These are phyloP conservation scores for Naganishia onofrii DNA, from an alignment of 768 basidiomycete genomes.

Conservation along the genomic window DNA sequence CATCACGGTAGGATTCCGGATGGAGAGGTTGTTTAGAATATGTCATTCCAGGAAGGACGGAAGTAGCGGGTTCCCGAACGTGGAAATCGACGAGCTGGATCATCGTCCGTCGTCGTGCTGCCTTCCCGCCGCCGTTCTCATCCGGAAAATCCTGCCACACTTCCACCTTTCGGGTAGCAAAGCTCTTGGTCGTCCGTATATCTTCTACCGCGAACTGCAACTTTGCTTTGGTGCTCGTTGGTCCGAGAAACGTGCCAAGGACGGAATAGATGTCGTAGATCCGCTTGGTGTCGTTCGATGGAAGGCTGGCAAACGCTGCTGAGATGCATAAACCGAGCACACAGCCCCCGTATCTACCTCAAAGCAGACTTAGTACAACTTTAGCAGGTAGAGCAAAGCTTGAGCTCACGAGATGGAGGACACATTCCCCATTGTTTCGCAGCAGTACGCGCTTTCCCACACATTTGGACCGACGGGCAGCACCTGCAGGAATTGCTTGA, in stretches of 20 bases:
- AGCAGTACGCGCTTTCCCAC: constrained; percentile 6
- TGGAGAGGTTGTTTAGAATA: constrained; percentile 25
- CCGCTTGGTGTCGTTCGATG: not conserved
- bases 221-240: constrained; percentile 30
- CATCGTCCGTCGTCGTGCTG: constrained; percentile 17
- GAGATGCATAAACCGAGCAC: not conserved
- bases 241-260: constrained; percentile 33
- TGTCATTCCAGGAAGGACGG: not conserved
- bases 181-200: constrained; percentile 28
- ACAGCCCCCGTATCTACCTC: constrained; percentile 14
- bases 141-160: constrained; percentile 25
- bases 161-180: constrained; percentile 32
- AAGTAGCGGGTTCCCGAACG: constrained; percentile 17
- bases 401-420: not conserved
- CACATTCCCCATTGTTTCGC: constrained; percentile 12
- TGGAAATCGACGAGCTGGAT: constrained; percentile 33
- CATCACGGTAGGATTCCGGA: not conserved
- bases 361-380: no score
- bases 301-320: constrained; percentile 15
- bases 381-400: no score
- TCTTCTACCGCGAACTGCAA: constrained; percentile 29
- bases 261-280: constrained; percentile 33
- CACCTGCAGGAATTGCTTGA: constrained; percentile 16
- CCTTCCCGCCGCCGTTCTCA: not conserved
- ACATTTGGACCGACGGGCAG: constrained; percentile 1